Evolutionary conservation across 169 alveolate species (phyloP).

Genomic region (Eimeria maxima): DNA sequence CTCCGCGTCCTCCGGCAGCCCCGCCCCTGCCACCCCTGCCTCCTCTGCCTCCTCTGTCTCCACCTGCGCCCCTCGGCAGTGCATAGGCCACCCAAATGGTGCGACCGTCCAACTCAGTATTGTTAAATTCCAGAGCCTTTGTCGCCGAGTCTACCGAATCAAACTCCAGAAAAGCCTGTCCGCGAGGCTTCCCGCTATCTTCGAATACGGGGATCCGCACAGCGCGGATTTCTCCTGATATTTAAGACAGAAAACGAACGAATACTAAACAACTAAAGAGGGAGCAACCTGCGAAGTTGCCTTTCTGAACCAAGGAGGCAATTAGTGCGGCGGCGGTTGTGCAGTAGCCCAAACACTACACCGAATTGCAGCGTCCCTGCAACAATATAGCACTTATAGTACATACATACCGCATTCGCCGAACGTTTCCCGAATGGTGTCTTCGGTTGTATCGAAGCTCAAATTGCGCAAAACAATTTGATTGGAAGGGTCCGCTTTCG

Average conservation of each 20-base stretch:
- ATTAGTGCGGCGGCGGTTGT: too few species aligned
- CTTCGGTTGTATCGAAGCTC: conserved; percentile 89
- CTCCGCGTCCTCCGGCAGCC: conserved; percentile 89
- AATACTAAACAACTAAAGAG: too few species aligned
- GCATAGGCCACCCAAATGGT: conserved; percentile 91
- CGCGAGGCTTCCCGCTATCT: conserved; percentile 90
- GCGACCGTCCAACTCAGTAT: conserved; percentile 90
- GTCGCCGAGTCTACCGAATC: conserved; percentile 89
- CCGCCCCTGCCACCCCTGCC: conserved; percentile 89
- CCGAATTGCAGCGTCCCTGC: not conserved
- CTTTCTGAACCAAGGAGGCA: too few species aligned
- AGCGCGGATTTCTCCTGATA: conserved; percentile 80
- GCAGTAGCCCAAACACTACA: not conserved
- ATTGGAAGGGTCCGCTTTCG: conserved; percentile 68
- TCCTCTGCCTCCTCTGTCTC: conserved; percentile 86
- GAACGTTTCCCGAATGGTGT: conserved; percentile 88
- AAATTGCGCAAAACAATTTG: conserved; percentile 87
- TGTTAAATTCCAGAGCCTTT: conserved; percentile 89
- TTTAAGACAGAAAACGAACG: too few species aligned
- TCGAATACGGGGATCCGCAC: conserved; percentile 88
- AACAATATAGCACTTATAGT: too few species aligned
- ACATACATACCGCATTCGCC: conserved; percentile 89
- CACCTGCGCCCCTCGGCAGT: conserved; percentile 87
- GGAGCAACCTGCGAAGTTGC: too few species aligned
- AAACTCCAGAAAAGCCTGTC: conserved; percentile 88